phyloP scores from a whole-genome alignment of 495 filamentous ascomycete genomes.

The Xeromyces bisporus region DNA sequence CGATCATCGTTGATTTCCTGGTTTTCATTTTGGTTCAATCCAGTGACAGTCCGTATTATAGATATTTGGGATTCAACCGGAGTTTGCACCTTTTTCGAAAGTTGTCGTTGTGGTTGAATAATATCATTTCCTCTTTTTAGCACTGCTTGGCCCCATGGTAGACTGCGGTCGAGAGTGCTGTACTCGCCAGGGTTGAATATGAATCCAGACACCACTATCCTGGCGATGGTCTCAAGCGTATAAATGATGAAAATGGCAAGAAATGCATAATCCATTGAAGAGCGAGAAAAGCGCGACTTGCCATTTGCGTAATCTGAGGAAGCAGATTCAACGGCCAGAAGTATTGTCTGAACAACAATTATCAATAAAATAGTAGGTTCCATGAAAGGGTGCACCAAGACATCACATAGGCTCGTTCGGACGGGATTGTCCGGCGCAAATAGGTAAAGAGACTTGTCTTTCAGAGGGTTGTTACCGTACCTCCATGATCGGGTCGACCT shows the following conservation, averaged over 20 bases:
- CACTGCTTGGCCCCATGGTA: conserved; percentile 56
- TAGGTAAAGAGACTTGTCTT: conserved; percentile 71
- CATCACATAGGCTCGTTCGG: conserved; percentile 59
- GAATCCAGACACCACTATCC: conserved; percentile 81
- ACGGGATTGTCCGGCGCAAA: conserved; percentile 63
- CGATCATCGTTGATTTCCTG: conserved; percentile 43
- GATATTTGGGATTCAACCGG: conserved; percentile 40
- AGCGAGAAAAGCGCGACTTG: conserved; percentile 23
- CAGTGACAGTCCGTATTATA: conserved; percentile 70
- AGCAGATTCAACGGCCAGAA: conserved; percentile 64
- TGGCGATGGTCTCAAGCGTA: conserved; percentile 65
- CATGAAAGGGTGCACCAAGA: conserved; percentile 74
- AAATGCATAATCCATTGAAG: conserved; percentile 60
- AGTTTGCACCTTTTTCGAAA: conserved; percentile 35
- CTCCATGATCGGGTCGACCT: conserved; percentile 26
- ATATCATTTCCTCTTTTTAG: conserved; percentile 56
- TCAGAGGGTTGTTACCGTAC: conserved; percentile 59
- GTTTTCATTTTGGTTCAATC: conserved; percentile 41
- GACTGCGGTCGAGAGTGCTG: conserved; percentile 56
- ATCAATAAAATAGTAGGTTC: conserved; percentile 77
- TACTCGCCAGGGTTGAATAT: conserved; percentile 77
- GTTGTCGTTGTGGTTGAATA: conserved; percentile 63
- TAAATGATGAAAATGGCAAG: conserved; percentile 80
- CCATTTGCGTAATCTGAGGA: conserved; percentile 41
- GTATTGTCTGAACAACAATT: conserved; percentile 74